Evolutionary conservation across 1,139 yeast genomes (phyloP), one percentile per base, ranked within the genome.

Genomic region (Kodamaea suecica): DNA sequence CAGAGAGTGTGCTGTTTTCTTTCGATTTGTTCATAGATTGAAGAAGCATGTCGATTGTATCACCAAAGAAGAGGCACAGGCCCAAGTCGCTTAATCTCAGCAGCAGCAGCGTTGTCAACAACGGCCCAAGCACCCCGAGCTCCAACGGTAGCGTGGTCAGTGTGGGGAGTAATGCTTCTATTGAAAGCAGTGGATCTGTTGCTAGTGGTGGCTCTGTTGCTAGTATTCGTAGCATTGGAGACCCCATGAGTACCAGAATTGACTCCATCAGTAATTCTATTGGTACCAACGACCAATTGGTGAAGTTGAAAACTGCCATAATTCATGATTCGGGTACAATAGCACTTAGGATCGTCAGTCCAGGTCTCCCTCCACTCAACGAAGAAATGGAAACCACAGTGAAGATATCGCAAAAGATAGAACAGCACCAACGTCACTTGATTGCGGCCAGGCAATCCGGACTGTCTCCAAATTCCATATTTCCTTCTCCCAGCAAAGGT

Each of bases 311-410:
- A 19, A 6, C 21, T 9, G 21, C 9, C 21, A 19, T 19, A 6
- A 19, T 6, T 43, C 30, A 35, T 34, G 23, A 39, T 38, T 23
- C 63, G 63, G 21, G 21, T 30, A 47, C 16, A 7, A 25, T 63
- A 34, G 71, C 71, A 9, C 48, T 63, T 30, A 49, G 71, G 24
- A 61, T 67, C 21, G 73, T 66, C 8, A 57, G 66, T 40, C 79
- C 79, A n/a, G 77, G 77, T 0, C 50, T 72, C 24, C 73, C 76
- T 3, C 65, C 63, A 10, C 49, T 73, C 24, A 64, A 59, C 42
- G 63, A 62, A 20, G 74, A 71, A 43, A 71, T 74, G 77, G 64
- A 64, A 39, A 50, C 65, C 25, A 72, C 78, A 2, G 61, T 74
- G 33, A 56, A 63, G 38, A 56, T 68, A 11, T 69, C 76, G 29